Evolutionary conservation across 2,329 filamentous ascomycete genomes (phyloP).

Genomic region (Ophiostoma australiae): DNA sequence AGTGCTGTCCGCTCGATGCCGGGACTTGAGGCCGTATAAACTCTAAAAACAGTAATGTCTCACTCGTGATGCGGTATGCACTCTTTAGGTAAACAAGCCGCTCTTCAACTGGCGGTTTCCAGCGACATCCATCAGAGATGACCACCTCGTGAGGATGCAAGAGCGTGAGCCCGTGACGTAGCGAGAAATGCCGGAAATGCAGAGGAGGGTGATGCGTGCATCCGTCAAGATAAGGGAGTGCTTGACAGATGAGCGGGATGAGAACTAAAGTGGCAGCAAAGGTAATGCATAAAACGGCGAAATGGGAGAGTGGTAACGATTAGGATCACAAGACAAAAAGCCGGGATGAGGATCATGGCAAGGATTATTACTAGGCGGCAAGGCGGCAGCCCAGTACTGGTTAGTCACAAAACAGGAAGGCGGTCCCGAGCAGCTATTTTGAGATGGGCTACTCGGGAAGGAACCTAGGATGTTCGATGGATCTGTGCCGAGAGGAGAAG

Average conservation of each 20-base stretch:
- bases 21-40: too few species aligned
- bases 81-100: too few species aligned
- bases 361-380: neutral
- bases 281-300: too few species aligned
- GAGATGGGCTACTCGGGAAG: too few species aligned
- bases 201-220: neutral
- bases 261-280: neutral
- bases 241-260: neutral
- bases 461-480: too few species aligned
- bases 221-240: neutral
- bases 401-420: neutral
- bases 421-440: neutral
- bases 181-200: neutral
- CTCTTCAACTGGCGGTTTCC: neutral
- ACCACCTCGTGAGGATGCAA: neutral
- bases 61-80: neutral
- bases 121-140: neutral
- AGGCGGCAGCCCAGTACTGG: neutral
- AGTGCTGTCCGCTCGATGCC: too few species aligned
- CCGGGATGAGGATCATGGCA: neutral
- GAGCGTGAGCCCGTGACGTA: neutral
- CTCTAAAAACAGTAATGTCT: neutral
- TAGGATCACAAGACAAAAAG: neutral
- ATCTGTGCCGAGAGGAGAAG: neutral
- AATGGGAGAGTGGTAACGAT: neutral